Evolutionary conservation across 2,329 filamentous ascomycete genomes (phyloP).

Genomic region (Claviceps arundinis): DNA sequence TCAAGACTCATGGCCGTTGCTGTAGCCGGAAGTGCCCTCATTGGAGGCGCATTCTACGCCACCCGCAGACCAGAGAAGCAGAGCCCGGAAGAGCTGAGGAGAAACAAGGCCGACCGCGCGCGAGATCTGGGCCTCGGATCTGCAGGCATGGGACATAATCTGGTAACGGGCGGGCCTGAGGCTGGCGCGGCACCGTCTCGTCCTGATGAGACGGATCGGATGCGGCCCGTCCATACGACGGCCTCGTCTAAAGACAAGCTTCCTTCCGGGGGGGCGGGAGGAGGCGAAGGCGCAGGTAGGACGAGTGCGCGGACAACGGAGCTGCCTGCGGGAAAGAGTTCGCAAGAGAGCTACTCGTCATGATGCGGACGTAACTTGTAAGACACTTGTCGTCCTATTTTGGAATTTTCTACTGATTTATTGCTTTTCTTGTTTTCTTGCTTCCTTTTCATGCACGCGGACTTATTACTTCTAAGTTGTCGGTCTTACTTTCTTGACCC

Average conservation of each 20-base stretch:
- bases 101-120: conserved; percentile 15
- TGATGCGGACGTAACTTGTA: no score
- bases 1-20: conserved; percentile 4
- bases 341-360: no score
- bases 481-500: no score
- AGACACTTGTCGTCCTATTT: no score
- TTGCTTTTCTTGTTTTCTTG: neutral
- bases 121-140: conserved; percentile 18
- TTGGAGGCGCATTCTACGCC: conserved; percentile 15
- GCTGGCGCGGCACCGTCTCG: conserved; percentile 5
- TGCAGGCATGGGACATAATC: conserved; percentile 19
- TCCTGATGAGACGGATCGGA: conserved; percentile 4
- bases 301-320: conserved; percentile 16
- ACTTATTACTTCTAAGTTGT: no score
- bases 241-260: conserved; percentile 17
- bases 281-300: conserved; percentile 17
- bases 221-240: conserved; percentile 11
- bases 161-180: conserved; percentile 18
- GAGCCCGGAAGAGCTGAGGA: conserved; percentile 6
- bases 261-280: conserved; percentile 20
- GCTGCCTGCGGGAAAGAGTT: conserved; percentile 7
- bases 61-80: conserved; percentile 1
- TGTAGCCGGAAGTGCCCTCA: conserved; percentile 9
- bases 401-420: neutral
- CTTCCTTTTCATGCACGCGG: no score